Evolutionary conservation across 78 protist genomes (phyloP), one percentile per base, ranked within the genome.

Genomic region (Dictyostelium firmibasis): DNA sequence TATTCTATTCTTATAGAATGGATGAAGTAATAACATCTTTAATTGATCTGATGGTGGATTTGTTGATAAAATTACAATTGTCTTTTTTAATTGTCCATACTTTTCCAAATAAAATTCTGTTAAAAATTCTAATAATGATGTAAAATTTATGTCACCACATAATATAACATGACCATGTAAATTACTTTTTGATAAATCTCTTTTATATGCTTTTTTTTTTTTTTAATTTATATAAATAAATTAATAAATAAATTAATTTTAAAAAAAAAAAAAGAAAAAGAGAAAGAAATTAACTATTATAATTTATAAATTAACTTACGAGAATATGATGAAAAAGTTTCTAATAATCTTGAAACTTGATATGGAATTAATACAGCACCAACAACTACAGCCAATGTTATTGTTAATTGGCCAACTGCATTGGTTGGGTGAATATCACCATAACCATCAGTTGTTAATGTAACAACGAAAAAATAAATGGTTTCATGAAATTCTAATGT

Each of bases 381-480:
- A n/a, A 89, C 77, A 13, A 83, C 57, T 18, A 89, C 85, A 0
- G 87, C 74, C 6, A 81, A 33, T 18, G 94, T 89, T 33, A 89
- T 81, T 18, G 94, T 89, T 5, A 89, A 14, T 44, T 69, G 79
- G 47, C 94, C 94, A n/a, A 89, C 94, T 23, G 94, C 84, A 69
- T 89, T 89, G 3, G 82, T 89, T 70, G 94, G 94, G 81, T 89
- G 94, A 38, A 89, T 89, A 81, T 89, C 94, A 81, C 94, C 94
- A 89, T 89, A 89, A 43, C 94, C 94, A 89, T 81, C 84, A 16
- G 94, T 89, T 38, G 94, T 89, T 4, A 89, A 47, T 33, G 94
- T 89, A n/a, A 89, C 94, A 50, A 89, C 94, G n/a, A 89, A 50
- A 25, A 89, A 89, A 67, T 89, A 89, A 33, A 89, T 81, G 0